Evolutionary conservation across 805 yeast genomes (phyloP).

Genomic region (Jamesozyma hellenica): DNA sequence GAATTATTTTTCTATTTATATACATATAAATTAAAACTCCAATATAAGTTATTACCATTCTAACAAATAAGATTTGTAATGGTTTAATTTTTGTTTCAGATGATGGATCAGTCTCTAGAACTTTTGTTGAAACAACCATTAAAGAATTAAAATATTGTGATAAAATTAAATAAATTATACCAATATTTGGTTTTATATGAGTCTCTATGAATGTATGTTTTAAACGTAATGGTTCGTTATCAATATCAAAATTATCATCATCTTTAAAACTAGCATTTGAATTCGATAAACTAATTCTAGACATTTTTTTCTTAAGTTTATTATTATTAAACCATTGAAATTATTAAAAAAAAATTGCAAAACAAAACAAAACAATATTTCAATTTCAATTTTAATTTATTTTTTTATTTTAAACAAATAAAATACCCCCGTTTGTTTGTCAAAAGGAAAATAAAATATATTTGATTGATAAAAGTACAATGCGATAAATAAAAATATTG

Average conservation of each 20-base stretch:
- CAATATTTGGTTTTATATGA: constrained; percentile 34
- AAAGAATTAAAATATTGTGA: constrained; percentile 68
- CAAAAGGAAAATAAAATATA: too few relatives aligned
- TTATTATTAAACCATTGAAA: too few relatives aligned
- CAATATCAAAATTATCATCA: not conserved
- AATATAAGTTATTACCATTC: constrained; percentile 64
- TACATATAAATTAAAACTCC: constrained; percentile 51
- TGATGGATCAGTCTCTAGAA: constrained; percentile 47
- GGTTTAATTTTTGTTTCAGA: constrained; percentile 55
- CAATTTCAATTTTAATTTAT: too few relatives aligned
- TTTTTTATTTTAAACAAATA: too few relatives aligned
- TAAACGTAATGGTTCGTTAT: constrained; percentile 1
- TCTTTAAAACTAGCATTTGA: not conserved
- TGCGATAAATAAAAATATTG: too few relatives aligned
- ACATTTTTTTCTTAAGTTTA: too few relatives aligned
- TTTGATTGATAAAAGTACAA: too few relatives aligned
- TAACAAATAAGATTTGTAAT: constrained; percentile 60
- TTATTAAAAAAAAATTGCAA: too few relatives aligned
- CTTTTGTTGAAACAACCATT: constrained; percentile 67
- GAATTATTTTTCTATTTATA: constrained; percentile 34
- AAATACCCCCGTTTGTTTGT: too few relatives aligned
- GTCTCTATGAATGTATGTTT: constrained; percentile 7
- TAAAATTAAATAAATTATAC: constrained; percentile 45
- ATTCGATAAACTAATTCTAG: too few relatives aligned
- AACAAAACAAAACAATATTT: too few relatives aligned